phyloP scores from a whole-genome alignment of 176 grass and related monocot species.

The Ampelocalamus luodianensis region DNA sequence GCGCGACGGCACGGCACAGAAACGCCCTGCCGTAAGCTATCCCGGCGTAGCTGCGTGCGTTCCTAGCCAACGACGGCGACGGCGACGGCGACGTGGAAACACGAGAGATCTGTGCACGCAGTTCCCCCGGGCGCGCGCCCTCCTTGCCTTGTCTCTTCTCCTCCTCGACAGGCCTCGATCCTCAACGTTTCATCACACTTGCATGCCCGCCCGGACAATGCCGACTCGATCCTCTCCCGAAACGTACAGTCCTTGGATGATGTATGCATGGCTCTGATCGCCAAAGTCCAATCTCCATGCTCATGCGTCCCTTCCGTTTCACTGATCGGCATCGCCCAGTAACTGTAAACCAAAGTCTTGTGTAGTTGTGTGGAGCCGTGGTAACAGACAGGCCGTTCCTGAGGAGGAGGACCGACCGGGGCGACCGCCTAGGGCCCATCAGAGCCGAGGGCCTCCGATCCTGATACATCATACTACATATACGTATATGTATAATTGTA shows the following conservation, averaged over 20 bases:
- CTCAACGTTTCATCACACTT: not conserved
- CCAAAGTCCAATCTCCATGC: not conserved
- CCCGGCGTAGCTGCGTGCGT: not conserved
- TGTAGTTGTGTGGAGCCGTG: too few species aligned
- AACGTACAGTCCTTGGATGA: not conserved
- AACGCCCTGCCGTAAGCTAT: not conserved
- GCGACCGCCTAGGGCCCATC: too few species aligned
- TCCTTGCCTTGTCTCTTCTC: not conserved
- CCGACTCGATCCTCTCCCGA: not conserved
- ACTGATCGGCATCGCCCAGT: not conserved
- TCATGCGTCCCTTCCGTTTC: not conserved
- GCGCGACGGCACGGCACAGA: not conserved
- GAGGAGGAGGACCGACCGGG: too few species aligned
- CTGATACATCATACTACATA: too few species aligned
- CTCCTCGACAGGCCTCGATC: not conserved
- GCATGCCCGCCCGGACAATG: not conserved
- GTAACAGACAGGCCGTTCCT: too few species aligned
- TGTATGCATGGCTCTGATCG: not conserved
- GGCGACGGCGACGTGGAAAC: not conserved
- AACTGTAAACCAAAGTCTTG: not conserved
- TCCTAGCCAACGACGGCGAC: not conserved
- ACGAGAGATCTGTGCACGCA: not conserved
- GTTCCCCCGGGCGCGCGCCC: not conserved
- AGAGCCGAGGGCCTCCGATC: too few species aligned
- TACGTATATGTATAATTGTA: too few species aligned